Conservation (phyloP, 805 yeast species). For the Metschnikowia sp. region DNA sequence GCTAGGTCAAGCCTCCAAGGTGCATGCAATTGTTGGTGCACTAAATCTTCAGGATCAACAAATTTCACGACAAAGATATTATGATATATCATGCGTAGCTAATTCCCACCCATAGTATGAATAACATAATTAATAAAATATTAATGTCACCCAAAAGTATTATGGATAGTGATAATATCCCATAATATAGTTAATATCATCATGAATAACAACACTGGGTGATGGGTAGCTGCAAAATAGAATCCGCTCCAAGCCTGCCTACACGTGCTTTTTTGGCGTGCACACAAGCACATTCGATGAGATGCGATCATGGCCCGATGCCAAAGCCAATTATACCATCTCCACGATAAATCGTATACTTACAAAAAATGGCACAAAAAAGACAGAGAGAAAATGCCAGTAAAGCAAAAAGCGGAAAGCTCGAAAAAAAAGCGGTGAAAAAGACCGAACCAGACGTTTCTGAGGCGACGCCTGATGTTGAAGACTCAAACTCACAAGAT, state of each 20-base stretch:
- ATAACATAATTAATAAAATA: no score
- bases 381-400: slow-evolving; percentile 1
- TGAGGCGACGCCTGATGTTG: neutral
- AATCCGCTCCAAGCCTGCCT: neutral
- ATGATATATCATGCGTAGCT: no score
- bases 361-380: slow-evolving; percentile 5
- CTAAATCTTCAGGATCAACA: no score
- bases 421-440: neutral
- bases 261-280: neutral
- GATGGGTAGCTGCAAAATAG: no score
- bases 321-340: neutral
- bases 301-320: neutral
- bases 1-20: no score
- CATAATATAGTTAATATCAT: no score
- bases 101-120: no score
- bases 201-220: no score
- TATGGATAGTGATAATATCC: no score
- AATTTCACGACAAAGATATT: no score
- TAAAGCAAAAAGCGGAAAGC: neutral
- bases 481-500: neutral
- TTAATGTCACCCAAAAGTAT: no score
- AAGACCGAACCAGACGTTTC: neutral
- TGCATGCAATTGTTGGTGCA: no score
- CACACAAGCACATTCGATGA: slow-evolving; percentile 5
- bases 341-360: neutral